Conservation (phyloP, 331 rosid genomes). For the Prunus yedoensis region DNA sequence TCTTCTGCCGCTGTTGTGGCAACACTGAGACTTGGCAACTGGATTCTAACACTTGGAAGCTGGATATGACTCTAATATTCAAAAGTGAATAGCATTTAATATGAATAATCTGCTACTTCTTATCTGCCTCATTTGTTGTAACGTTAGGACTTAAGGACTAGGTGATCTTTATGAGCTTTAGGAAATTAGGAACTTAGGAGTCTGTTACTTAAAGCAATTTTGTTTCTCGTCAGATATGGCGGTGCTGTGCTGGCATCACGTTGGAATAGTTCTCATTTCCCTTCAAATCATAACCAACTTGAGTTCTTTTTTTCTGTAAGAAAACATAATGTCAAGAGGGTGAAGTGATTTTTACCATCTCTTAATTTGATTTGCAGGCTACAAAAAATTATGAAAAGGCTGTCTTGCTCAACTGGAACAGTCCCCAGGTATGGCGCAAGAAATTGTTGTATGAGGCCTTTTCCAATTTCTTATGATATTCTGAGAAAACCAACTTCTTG, state of each 20-base stretch:
- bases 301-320: not conserved
- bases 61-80: not conserved
- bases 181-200: not conserved
- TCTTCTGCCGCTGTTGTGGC: not conserved
- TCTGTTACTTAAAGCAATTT: not conserved
- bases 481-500: not conserved
- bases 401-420: conserved; percentile 96
- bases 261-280: not conserved
- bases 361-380: conserved; percentile 62
- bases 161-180: not conserved
- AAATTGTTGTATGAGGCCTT: conserved; percentile 4
- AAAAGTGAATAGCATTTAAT: conserved; percentile 7
- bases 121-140: not conserved
- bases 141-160: not conserved
- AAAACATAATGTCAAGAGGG: not conserved
- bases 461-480: not conserved
- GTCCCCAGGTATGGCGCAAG: conserved; percentile 79
- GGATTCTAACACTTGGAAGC: not conserved
- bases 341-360: conserved; percentile 8
- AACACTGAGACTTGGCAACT: not conserved
- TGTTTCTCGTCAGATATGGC: not conserved
- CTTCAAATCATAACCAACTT: not conserved
- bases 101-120: conserved; percentile 11
- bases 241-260: not conserved
- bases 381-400: conserved; percentile 90